These are phyloP conservation scores for Rhizopogon vinicolor DNA, from an alignment of 768 basidiomycete species.

Conservation along the genomic window DNA sequence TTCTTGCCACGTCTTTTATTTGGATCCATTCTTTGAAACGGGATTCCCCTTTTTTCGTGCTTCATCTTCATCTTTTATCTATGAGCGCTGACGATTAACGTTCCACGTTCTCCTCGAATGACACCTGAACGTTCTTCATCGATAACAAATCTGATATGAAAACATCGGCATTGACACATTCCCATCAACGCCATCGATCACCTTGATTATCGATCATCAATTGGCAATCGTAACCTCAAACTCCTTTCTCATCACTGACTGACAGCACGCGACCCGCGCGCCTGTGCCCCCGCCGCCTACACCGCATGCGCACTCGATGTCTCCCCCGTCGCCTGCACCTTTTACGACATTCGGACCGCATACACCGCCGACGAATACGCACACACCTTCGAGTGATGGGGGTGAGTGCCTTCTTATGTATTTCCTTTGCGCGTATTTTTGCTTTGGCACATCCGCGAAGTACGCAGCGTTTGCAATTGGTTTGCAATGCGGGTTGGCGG, in stretches of 20 bases:
- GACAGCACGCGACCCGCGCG: slow-evolving; percentile 11
- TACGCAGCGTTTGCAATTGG: no score
- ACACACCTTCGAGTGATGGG: slow-evolving; percentile 21
- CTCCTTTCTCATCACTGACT: background rate
- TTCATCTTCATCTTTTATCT: background rate
- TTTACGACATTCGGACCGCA: slow-evolving; percentile 9
- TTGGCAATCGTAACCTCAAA: background rate
- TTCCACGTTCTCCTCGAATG: background rate
- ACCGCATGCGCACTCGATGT: slow-evolving; percentile 8
- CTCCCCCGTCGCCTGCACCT: slow-evolving; percentile 14
- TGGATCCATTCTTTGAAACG: background rate
- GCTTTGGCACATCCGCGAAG: background rate
- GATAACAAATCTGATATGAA: background rate
- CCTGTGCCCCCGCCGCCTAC: background rate
- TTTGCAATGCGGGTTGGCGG: background rate
- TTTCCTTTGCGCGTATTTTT: background rate
- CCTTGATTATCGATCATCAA: background rate
- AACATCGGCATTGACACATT: background rate
- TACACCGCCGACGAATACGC: slow-evolving; percentile 20
- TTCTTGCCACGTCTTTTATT: background rate
- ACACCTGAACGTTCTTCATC: background rate
- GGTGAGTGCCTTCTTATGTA: slow-evolving; percentile 16
- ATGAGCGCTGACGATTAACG: background rate
- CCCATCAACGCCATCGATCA: background rate
- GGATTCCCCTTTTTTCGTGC: background rate